Evolutionary conservation across 2,329 filamentous ascomycete genomes (phyloP), one percentile per base, ranked within the genome.

Genomic region (Aspergillus sp.): DNA sequence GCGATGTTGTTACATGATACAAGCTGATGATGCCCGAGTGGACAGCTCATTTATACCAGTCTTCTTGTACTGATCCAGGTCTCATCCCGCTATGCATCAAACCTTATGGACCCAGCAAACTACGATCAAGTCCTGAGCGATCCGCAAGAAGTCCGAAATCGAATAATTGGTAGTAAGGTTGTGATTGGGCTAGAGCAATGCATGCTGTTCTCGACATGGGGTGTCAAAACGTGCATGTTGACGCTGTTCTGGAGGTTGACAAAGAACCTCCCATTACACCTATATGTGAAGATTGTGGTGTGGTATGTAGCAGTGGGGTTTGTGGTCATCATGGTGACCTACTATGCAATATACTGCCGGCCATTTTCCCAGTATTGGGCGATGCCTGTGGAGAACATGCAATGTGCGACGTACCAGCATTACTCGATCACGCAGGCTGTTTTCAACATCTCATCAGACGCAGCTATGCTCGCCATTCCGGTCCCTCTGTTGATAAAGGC

Each of bases 291-390:
- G 33, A 64, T 69, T 8, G 72, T 81, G 1, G 67, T 76, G 73
- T 6, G 74, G 6, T 82, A 82, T 60, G 74, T 79, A 14, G 72
- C 64, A 0, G 41, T 78, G 4, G 70, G 74, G 25, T 82, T 81
- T 56, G 68, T 81, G 55, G 68, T 80, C 17, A 81, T 82, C 69
- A 77, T 80, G 67, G 62, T 82, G 40, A 70, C 79, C 2, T 80
- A 81, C 56, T 77, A 80, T 46, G 76, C 70, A 17, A 77, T 81
- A 0, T 82, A 79, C 69, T 81, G 79, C 52, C 73, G 78, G 11
- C 80, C 80, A 1, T 80, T 82, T 58, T 69, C 70, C 3, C 72
- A 80, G 55, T 82, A 82, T 60, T 82, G 77, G 75, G 79, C 80
- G 3, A 74, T 82, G 39, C 79, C 79, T 0, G 68, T 72, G 21